Conservation (phyloP, 805 yeast genomes). For the Wickerhamiella siamensis region DNA sequence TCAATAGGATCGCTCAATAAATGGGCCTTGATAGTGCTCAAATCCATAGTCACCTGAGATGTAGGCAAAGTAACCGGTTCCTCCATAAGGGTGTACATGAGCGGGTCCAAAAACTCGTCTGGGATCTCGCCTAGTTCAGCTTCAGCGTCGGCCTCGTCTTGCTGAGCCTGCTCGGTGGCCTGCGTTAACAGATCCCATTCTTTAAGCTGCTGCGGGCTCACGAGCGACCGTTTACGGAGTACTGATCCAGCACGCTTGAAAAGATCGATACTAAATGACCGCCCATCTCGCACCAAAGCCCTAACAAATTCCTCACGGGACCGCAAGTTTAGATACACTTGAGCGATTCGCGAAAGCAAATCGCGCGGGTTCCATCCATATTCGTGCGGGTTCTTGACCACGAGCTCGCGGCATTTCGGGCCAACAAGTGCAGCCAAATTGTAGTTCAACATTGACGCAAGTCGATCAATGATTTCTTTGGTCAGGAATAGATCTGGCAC, state of each 20-base stretch:
- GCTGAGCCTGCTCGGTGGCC: conserved; percentile 16
- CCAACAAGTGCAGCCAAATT: conserved; percentile 89
- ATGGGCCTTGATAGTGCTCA: conserved; percentile 87
- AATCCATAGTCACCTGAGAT: conserved; percentile 71
- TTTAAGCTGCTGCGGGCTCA: conserved; percentile 40
- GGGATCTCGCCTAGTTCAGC: conserved; percentile 85
- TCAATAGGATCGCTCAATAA: conserved; percentile 88
- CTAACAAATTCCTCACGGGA: conserved; percentile 47
- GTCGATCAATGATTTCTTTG: conserved; percentile 80
- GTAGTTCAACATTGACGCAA: conserved; percentile 92
- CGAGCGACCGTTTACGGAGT: conserved; percentile 39
- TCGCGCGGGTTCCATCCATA: conserved; percentile 72
- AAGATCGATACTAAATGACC: conserved; percentile 60
- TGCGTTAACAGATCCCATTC: conserved; percentile 57
- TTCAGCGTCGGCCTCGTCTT: conserved; percentile 64
- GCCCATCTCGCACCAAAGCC: conserved; percentile 82
- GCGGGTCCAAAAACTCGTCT: conserved; percentile 91
- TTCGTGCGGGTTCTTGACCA: conserved; percentile 69
- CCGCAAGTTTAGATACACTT: conserved; percentile 62
- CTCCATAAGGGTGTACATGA: conserved; percentile 89
- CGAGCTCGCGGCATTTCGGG: conserved; percentile 78
- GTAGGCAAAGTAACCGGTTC: conserved; percentile 93
- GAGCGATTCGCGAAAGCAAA: conserved; percentile 52
- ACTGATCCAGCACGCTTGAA: conserved; percentile 62
- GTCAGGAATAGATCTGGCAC: conserved; percentile 77